Conservation (phyloP, 2,329 filamentous ascomycete species). For the Celoporthe dispersa region DNA sequence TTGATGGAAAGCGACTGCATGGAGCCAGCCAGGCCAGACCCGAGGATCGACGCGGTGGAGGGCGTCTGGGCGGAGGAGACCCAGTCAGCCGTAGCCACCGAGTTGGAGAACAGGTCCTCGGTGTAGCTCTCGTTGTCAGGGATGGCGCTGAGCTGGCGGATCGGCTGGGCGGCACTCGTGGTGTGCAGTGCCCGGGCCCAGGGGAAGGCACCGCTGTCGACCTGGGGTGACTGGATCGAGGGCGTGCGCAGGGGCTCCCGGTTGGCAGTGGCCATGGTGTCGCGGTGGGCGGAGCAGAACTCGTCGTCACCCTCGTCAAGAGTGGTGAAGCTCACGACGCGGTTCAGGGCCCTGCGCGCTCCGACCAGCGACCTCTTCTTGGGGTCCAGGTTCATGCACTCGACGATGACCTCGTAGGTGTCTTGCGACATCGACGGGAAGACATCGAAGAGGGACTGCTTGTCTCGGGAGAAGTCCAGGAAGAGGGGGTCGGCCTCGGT, state of each 20-base stretch:
- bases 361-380: slow-evolving; percentile 81
- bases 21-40: slow-evolving; percentile 80
- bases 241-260: slow-evolving; percentile 95
- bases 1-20: slow-evolving; percentile 73
- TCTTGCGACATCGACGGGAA: slow-evolving; percentile 99
- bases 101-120: slow-evolving; percentile 85
- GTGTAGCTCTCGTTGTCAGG: slow-evolving; percentile 78
- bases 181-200: slow-evolving; percentile 91
- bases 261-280: slow-evolving; percentile 81
- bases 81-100: slow-evolving; percentile 73
- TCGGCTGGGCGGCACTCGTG: slow-evolving; percentile 65
- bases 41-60: slow-evolving; percentile 81
- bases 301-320: slow-evolving; percentile 91
- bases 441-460: slow-evolving; percentile 95
- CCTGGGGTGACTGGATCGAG: slow-evolving; percentile 84
- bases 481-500: slow-evolving; percentile 91
- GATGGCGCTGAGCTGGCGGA: slow-evolving; percentile 86
- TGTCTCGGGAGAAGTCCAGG: slow-evolving; percentile 89
- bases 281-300: slow-evolving; percentile 83
- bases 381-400: slow-evolving; percentile 91
- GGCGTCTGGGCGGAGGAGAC: slow-evolving; percentile 77
- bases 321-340: slow-evolving; percentile 88
- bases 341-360: slow-evolving; percentile 76
- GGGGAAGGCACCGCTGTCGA: slow-evolving; percentile 85
- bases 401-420: slow-evolving; percentile 89